A percentile compares a stretch with the other conserved stretches of the same genome.
Evolutionary conservation across 2,329 filamentous ascomycete genomes (phyloP).

Genomic region (Cercospora citrullina): DNA sequence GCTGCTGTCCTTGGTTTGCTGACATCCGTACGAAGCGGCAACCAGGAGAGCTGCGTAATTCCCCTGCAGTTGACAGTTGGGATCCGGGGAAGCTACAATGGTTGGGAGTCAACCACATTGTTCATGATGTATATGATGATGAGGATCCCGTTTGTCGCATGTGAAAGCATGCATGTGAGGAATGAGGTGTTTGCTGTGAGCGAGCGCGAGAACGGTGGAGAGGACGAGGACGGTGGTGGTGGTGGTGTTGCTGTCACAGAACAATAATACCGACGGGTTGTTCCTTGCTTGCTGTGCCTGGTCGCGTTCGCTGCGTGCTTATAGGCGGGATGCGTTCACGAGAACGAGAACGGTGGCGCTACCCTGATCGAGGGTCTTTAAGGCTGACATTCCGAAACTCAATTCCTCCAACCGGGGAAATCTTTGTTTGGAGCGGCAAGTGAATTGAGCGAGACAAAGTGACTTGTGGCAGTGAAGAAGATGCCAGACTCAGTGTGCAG

Average conservation of each 20-base stretch:
- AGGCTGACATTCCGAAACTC: constrained; percentile 8
- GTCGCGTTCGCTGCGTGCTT: not conserved
- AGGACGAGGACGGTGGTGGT: not conserved
- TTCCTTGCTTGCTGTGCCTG: not conserved
- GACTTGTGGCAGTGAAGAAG: not conserved
- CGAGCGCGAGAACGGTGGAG: constrained; percentile 5
- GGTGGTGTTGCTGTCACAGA: not conserved
- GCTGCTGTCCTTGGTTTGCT: not conserved
- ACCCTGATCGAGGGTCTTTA: constrained; percentile 9
- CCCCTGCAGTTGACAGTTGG: constrained; percentile 9
- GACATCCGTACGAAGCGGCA: not conserved
- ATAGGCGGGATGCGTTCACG: constrained; percentile 2
- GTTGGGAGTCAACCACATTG: constrained; percentile 8
- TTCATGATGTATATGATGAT: constrained; percentile 1
- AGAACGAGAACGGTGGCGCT: constrained; percentile 10
- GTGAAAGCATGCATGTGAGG: not conserved
- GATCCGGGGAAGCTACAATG: constrained; percentile 8
- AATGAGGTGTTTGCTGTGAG: not conserved
- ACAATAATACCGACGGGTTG: not conserved
- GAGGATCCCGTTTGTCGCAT: not conserved
- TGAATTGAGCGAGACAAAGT: not conserved
- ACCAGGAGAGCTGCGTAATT: not conserved
- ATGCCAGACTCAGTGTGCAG: too few species aligned
- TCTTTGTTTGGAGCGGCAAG: not conserved
- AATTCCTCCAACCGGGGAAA: not conserved